phyloP scores from a whole-genome alignment of 2,329 filamentous ascomycete species.

The Teratosphaeria viscida region DNA sequence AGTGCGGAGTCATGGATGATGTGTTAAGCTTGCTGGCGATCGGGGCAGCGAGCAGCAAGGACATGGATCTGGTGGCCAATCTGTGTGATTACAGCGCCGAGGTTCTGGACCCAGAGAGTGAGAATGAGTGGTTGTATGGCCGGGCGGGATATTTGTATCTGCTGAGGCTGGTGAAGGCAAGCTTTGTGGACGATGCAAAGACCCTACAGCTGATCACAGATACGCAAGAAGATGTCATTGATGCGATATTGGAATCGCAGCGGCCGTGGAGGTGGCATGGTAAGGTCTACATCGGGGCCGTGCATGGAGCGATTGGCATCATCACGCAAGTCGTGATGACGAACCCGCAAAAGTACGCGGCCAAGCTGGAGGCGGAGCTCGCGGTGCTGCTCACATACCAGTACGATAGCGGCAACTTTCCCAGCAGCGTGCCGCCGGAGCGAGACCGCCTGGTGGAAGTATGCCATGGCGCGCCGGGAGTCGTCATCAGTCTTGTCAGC shows the following conservation, averaged over 20 bases:
- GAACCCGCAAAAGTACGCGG: constrained; percentile 43
- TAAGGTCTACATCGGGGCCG: constrained; percentile 54
- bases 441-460: constrained; percentile 49
- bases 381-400: constrained; percentile 50
- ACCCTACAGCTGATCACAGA: constrained; percentile 43
- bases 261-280: constrained; percentile 56
- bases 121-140: constrained; percentile 57
- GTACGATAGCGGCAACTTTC: constrained; percentile 53
- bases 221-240: constrained; percentile 47
- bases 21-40: constrained; percentile 41
- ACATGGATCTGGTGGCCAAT: constrained; percentile 38
- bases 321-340: constrained; percentile 58
- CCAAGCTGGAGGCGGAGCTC: constrained; percentile 44
- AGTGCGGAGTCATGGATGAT: constrained; percentile 42
- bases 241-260: constrained; percentile 46
- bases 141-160: constrained; percentile 59
- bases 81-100: constrained; percentile 42
- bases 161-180: constrained; percentile 51
- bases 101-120: constrained; percentile 36
- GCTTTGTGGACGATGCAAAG: constrained; percentile 41
- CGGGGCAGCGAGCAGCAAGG: constrained; percentile 40
- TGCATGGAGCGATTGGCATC: constrained; percentile 59
- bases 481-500: constrained; percentile 48
- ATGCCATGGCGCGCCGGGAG: constrained; percentile 57
- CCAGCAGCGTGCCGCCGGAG: constrained; percentile 42